Base-by-base conservation (phyloP, 2,329 filamentous ascomycete species). In the Cryphonectria carpinicola region DNA sequence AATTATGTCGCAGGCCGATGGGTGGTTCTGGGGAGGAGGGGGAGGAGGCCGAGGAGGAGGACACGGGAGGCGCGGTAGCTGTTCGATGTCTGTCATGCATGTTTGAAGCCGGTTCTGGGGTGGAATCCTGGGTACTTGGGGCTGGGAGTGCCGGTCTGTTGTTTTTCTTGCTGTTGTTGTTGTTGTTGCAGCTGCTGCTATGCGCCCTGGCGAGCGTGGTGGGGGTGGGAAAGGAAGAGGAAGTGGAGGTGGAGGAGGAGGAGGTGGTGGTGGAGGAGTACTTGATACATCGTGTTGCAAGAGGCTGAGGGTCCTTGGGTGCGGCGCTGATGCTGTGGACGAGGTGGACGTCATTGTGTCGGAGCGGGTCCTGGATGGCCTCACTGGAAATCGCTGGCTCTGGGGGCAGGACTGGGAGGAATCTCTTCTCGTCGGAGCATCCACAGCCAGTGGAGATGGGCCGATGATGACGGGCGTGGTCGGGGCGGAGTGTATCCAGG, bases 11-110 rank as follows among this genome's bases (percentile, higher is more conserved):
- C 13, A 25, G 25, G 35, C 49, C 61, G 41, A 5, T 3, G 28
- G 63, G 19, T 10, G 68, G 5, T 41, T 22, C 22, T 49, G 41
- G 22, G n/a, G 17, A 32, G 8, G 61, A 39, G 62, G 52, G 28
- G 37, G 39, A n/a, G 58, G 37, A 46, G 64, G 41, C 22, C 6
- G 49, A 5, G 22, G 25, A 46, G 14, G 60, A 43, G 61, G 52
- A 39, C 37, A 39, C 3, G 37, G 19, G 54, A 65, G 10, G 77
- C 76, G 69, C 0, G 84, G 83, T 10, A 86, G 78, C 49, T 67
- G 66, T n/a, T 49, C 46, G 28, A 28, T 58, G 32, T 66, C 66
- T 37, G 58, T 66, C 28, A 68, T 65, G 65, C 39, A 70, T 25
- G 60, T 52, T 4, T 66, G 68, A 3, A 70, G 35, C 6, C 43